These are phyloP conservation scores for Trichoderma sp. DNA, from an alignment of 2,329 filamentous ascomycete species.

Conservation along the genomic window DNA sequence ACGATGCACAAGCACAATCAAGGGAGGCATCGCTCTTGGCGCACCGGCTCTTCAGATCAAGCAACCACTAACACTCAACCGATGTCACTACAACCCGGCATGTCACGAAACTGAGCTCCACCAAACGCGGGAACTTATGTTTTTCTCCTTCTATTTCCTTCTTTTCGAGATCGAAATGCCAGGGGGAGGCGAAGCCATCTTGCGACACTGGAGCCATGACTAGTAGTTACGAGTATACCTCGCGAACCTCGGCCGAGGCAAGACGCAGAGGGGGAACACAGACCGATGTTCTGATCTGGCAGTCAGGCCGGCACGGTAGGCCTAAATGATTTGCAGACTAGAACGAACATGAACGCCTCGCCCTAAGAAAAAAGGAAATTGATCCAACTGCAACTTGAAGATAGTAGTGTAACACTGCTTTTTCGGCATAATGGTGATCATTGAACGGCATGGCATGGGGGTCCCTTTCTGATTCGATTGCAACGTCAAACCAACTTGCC, in stretches of 20 bases:
- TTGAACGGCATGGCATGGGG: not conserved
- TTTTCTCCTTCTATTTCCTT: not conserved
- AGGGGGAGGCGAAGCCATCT: not conserved
- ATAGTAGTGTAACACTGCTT: not conserved
- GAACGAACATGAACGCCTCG: not conserved
- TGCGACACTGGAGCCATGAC: slow-evolving; percentile 2
- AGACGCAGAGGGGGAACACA: not conserved
- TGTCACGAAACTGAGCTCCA: slow-evolving; percentile 7
- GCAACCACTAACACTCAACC: not conserved
- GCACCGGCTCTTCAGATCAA: not conserved
- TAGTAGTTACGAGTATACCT: not conserved
- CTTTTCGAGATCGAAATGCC: slow-evolving; percentile 1
- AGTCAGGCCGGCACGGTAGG: not conserved
- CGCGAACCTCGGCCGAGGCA: slow-evolving; percentile 3
- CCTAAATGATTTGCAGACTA: not conserved
- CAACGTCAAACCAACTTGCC: not conserved
- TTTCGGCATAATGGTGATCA: slow-evolving; percentile 14
- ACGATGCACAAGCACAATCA: not conserved
- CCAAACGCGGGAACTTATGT: slow-evolving; percentile 17
- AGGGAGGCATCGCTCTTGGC: not conserved
- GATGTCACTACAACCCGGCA: not conserved
- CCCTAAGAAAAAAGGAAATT: not conserved
- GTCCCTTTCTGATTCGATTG: not conserved
- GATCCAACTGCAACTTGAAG: not conserved
- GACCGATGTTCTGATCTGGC: slow-evolving; percentile 6